Evolutionary conservation across 768 basidiomycete species (phyloP).

Genomic region (Rhizopogon rudus): DNA sequence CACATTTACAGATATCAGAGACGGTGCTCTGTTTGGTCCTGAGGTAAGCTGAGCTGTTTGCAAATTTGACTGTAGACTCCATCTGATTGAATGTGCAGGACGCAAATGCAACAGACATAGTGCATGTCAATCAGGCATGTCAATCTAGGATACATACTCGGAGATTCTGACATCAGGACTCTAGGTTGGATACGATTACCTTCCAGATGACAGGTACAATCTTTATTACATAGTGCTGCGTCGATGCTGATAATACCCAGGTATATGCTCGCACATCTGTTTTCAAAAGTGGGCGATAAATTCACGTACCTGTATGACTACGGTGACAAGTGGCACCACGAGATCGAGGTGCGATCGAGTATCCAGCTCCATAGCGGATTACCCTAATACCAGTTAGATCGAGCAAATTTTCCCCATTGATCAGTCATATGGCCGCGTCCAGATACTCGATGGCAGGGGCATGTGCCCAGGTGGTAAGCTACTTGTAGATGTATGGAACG

Average conservation of each 20-base stretch:
- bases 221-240: neutral
- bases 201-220: slow-evolving; percentile 20
- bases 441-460: slow-evolving; percentile 22
- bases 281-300: slow-evolving; percentile 24
- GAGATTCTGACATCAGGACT: neutral
- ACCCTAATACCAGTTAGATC: slow-evolving; percentile 8
- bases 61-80: neutral
- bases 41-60: slow-evolving; percentile 13
- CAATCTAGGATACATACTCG: neutral
- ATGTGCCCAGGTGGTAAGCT: slow-evolving; percentile 20
- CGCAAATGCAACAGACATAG: slow-evolving; percentile 17
- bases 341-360: slow-evolving; percentile 18
- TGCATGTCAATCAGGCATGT: slow-evolving; percentile 16
- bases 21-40: slow-evolving; percentile 29
- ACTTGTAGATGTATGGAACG: neutral
- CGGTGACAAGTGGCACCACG: slow-evolving; percentile 29
- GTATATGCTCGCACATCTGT: slow-evolving; percentile 25
- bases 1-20: slow-evolving; percentile 30
- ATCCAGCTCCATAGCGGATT: neutral
- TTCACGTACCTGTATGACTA: slow-evolving; percentile 31
- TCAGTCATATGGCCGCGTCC: slow-evolving; percentile 23
- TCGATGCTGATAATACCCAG: neutral
- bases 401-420: slow-evolving; percentile 22
- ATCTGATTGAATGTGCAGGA: slow-evolving; percentile 6
- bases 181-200: slow-evolving; percentile 25